Conservation (phyloP, 441 rosid genomes). For the Daphne laureola region DNA sequence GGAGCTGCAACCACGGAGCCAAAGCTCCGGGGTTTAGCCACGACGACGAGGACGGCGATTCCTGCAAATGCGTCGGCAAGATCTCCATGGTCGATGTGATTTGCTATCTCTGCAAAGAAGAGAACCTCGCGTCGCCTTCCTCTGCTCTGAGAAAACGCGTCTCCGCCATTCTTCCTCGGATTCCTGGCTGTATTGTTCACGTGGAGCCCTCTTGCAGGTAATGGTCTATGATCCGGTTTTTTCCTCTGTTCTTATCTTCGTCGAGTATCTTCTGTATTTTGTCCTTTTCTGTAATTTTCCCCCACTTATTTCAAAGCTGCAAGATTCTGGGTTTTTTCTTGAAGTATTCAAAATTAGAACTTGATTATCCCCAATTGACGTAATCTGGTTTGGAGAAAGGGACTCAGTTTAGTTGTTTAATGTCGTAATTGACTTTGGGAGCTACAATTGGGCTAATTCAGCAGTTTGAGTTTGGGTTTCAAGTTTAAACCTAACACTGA, state of each 20-base stretch:
- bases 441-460: too few species aligned
- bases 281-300: background rate
- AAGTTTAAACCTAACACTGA: background rate
- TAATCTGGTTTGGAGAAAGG: too few species aligned
- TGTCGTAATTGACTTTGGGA: too few species aligned
- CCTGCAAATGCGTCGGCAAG: constrained; percentile 65
- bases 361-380: too few species aligned
- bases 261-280: background rate
- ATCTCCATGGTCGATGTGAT: constrained; percentile 80
- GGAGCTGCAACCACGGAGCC: constrained; percentile 46
- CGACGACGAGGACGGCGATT: constrained; percentile 6
- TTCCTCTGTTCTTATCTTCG: background rate
- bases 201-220: constrained; percentile 68
- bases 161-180: constrained; percentile 48
- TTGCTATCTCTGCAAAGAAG: constrained; percentile 53
- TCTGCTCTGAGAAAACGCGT: constrained; percentile 46
- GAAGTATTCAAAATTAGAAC: background rate
- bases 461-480: too few species aligned
- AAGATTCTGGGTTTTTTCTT: background rate
- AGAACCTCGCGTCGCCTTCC: constrained; percentile 40
- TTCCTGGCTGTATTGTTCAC: constrained; percentile 41
- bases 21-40: background rate
- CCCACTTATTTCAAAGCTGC: background rate
- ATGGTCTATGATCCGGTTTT: constrained; percentile 1
- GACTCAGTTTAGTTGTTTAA: too few species aligned